Evolutionary conservation across 352 stramenopile genomes (phyloP).

Genomic region (Phytophthora fragariae): DNA sequence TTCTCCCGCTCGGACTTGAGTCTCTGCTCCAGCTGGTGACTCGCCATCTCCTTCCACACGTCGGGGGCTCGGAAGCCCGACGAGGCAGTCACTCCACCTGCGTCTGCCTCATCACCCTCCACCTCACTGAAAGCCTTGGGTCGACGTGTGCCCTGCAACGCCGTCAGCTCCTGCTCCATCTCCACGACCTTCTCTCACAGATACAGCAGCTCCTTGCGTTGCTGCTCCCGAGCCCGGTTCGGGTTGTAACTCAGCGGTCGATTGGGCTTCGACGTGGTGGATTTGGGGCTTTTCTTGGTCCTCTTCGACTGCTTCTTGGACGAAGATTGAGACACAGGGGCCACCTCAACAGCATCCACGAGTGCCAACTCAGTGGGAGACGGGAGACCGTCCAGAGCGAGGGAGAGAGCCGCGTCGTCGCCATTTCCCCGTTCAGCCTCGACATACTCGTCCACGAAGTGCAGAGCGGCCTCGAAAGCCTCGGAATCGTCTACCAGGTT

Average conservation of each 20-base stretch:
- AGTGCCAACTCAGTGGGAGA: constrained; percentile 23
- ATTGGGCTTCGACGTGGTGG: constrained; percentile 2
- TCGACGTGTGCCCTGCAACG: constrained; percentile 30
- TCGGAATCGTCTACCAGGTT: constrained; percentile 38
- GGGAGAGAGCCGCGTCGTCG: constrained; percentile 9
- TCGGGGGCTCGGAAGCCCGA: constrained; percentile 12
- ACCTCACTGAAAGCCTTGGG: background rate
- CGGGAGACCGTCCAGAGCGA: constrained; percentile 27
- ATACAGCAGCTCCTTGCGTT: constrained; percentile 54
- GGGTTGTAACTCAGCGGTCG: constrained; percentile 47
- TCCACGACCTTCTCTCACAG: constrained; percentile 50
- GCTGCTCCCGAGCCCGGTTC: constrained; percentile 47
- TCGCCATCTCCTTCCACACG: constrained; percentile 55
- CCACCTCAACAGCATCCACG: background rate
- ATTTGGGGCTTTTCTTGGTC: constrained; percentile 7
- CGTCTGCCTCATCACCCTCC: background rate
- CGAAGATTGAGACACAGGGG: background rate
- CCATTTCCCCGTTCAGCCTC: background rate
- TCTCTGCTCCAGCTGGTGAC: constrained; percentile 49
- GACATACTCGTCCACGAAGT: constrained; percentile 44
- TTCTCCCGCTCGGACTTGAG: constrained; percentile 68
- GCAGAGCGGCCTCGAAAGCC: constrained; percentile 40
- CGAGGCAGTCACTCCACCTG: background rate
- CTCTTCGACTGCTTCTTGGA: constrained; percentile 7
- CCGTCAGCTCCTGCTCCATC: constrained; percentile 48